A percentile compares a stretch with the other conserved stretches of the same genome.
Conservation (phyloP, 2,329 filamentous ascomycete genomes). For the Pezicula rhizophila region DNA sequence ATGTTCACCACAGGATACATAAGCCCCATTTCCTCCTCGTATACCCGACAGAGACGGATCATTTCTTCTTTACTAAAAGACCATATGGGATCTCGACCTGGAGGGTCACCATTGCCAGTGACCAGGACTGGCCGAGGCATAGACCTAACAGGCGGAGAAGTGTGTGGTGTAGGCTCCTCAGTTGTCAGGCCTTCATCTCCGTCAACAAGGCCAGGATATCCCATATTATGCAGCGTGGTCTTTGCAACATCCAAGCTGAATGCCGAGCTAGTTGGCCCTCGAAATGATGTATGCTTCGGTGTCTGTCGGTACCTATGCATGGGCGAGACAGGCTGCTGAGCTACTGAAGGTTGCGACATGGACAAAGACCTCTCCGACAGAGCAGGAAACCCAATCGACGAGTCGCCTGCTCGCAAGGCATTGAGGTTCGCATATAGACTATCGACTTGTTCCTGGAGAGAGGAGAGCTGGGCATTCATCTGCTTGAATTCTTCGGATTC, state of each 20-base stretch:
- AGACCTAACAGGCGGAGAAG: slow-evolving; percentile 8
- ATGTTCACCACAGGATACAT: slow-evolving; percentile 88
- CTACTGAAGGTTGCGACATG: slow-evolving; percentile 14
- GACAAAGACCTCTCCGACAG: slow-evolving; percentile 22
- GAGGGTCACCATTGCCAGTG: slow-evolving; percentile 2
- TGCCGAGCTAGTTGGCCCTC: slow-evolving; percentile 77
- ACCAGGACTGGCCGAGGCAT: slow-evolving; percentile 17
- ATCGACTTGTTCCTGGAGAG: slow-evolving; percentile 79
- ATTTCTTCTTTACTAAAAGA: slow-evolving; percentile 73
- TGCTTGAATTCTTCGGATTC: slow-evolving; percentile 80
- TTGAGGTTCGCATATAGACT: slow-evolving; percentile 68
- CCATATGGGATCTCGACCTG: slow-evolving; percentile 71
- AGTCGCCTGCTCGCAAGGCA: slow-evolving; percentile 45
- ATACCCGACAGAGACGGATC: slow-evolving; percentile 68
- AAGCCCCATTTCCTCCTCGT: slow-evolving; percentile 84
- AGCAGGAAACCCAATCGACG: slow-evolving; percentile 1
- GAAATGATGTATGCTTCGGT: slow-evolving; percentile 53
- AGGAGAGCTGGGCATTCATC: slow-evolving; percentile 67
- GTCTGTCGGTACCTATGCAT: slow-evolving; percentile 11
- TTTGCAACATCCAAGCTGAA: slow-evolving; percentile 86
- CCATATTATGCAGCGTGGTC: slow-evolving; percentile 83
- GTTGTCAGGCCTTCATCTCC: slow-evolving; percentile 53
- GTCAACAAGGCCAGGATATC: slow-evolving; percentile 63
- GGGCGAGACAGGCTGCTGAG: slow-evolving; percentile 15
- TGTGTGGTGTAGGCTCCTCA: slow-evolving; percentile 42